Conservation (phyloP, 2,329 filamentous ascomycete genomes). For the Talaromyces verruculosus region DNA sequence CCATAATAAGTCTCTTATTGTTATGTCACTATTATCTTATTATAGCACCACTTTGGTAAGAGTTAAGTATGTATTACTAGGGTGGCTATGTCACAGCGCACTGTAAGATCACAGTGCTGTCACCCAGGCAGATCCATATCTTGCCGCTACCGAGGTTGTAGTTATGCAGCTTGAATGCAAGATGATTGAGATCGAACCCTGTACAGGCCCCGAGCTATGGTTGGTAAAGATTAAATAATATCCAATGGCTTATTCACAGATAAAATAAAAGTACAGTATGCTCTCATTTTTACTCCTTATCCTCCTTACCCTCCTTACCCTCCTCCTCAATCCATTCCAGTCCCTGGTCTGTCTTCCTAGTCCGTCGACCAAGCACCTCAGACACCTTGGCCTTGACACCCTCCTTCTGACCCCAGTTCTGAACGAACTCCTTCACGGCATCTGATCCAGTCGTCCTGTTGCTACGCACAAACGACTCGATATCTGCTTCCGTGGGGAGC, state of each 20-base stretch:
- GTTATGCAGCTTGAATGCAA: neutral
- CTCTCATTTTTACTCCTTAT: neutral
- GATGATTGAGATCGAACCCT: neutral
- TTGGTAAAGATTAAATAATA: neutral
- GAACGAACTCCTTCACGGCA: slow-evolving; percentile 64
- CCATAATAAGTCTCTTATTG: too few relatives aligned
- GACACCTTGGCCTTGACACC: slow-evolving; percentile 67
- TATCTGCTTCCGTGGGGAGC: slow-evolving; percentile 67
- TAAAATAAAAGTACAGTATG: neutral
- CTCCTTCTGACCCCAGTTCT: slow-evolving; percentile 62
- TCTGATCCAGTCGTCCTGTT: slow-evolving; percentile 54
- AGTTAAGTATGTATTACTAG: too few relatives aligned
- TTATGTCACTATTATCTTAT: too few relatives aligned
- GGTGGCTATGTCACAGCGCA: too few relatives aligned
- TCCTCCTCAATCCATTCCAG: slow-evolving; percentile 30
- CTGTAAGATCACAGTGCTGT: too few relatives aligned
- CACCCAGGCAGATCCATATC: too few relatives aligned
- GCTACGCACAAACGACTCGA: slow-evolving; percentile 46
- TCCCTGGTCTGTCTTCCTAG: slow-evolving; percentile 47
- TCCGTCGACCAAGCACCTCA: slow-evolving; percentile 68
- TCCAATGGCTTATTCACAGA: slow-evolving; percentile 5
- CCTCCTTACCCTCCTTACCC: neutral
- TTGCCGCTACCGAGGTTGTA: neutral
- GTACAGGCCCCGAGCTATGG: neutral
- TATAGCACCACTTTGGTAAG: too few relatives aligned